phyloP scores from a whole-genome alignment of 257 asterid species.

The Oldenlandia corymbosa region DNA sequence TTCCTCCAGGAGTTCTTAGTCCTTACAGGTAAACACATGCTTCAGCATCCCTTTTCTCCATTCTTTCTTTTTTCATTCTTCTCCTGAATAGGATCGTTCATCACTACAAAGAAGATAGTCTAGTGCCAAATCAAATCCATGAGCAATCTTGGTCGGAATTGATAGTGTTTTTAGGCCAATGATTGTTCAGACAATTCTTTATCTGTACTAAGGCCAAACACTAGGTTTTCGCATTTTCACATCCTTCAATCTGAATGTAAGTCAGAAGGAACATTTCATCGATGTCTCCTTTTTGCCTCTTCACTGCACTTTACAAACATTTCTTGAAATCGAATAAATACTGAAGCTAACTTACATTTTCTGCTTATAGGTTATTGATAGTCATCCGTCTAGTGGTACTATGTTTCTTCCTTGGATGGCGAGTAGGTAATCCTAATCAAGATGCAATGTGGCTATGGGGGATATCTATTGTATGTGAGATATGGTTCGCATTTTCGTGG shows the following conservation, averaged over 20 bases:
- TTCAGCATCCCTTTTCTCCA: too few relatives aligned
- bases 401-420: constrained; percentile 60
- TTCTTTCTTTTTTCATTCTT: not conserved
- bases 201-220: not conserved
- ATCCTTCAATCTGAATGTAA: not conserved
- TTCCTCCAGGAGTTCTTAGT: constrained; percentile 68
- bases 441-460: constrained; percentile 97
- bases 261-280: too few relatives aligned
- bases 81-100: not conserved
- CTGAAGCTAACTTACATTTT: not conserved
- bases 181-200: too few relatives aligned
- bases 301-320: too few relatives aligned
- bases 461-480: constrained; percentile 69
- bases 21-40: constrained; percentile 96
- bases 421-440: constrained; percentile 59
- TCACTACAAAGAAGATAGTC: not conserved
- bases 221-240: not conserved
- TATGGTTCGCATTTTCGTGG: constrained; percentile 98
- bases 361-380: constrained; percentile 53
- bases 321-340: too few relatives aligned
- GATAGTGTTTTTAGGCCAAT: not conserved
- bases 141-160: not conserved
- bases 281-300: too few relatives aligned
- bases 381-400: constrained; percentile 51
- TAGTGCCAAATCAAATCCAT: not conserved